Conservation (phyloP, 306 rosid species). For the Medicago truncatula region MtrunA17r5.0-ANR NC_053049.1:2885001-2885500, state of each 20-base stretch:
- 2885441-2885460: constrained; percentile 47
- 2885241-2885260: constrained; percentile 54
- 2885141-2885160: too few species aligned
- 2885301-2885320: constrained; percentile 67
- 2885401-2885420: constrained; percentile 34
- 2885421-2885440: constrained; percentile 55
- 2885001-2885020: constrained; percentile 49
- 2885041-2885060: constrained; percentile 46
- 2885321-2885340: constrained; percentile 61
- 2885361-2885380: constrained; percentile 55
- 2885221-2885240: constrained; percentile 55
- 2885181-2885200: constrained; percentile 60
- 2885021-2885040: constrained; percentile 61
- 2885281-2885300: constrained; percentile 69
- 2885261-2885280: constrained; percentile 56
- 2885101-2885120: constrained; percentile 63
- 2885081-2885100: constrained; percentile 63
- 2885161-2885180: constrained; percentile 49
- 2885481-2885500: constrained; percentile 18
- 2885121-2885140: too few species aligned
- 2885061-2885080: constrained; percentile 70
- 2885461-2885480: constrained; percentile 44
- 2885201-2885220: constrained; percentile 52
- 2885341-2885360: constrained; percentile 58
- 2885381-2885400: constrained; percentile 36